phyloP scores from a whole-genome alignment of 495 filamentous ascomycete genomes.

The Penicillium simplicissimum region DNA sequence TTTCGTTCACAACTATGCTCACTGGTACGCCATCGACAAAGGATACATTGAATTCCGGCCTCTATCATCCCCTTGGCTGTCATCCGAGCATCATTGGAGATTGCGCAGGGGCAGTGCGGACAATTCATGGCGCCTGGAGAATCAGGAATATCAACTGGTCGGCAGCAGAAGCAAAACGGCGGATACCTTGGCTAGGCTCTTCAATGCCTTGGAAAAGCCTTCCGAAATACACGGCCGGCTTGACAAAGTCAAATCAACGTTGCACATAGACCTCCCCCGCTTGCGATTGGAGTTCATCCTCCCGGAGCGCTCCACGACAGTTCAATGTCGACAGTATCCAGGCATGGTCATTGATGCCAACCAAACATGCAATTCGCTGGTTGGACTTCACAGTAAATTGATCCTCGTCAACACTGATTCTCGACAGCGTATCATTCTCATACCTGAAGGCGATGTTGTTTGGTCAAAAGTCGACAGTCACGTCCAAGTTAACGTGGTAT shows the following conservation, averaged over 20 bases:
- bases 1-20: background rate
- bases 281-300: conserved; percentile 52
- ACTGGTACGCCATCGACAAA: background rate
- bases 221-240: conserved; percentile 35
- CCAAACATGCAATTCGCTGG: conserved; percentile 53
- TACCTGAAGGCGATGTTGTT: conserved; percentile 45
- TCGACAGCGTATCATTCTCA: conserved; percentile 42
- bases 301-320: conserved; percentile 18
- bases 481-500: conserved; percentile 41
- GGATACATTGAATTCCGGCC: conserved; percentile 52
- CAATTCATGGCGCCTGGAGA: conserved; percentile 11
- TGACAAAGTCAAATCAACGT: conserved; percentile 3
- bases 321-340: conserved; percentile 55
- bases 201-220: conserved; percentile 34
- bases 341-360: conserved; percentile 53
- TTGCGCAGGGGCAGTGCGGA: conserved; percentile 9
- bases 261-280: conserved; percentile 50
- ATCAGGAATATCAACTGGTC: conserved; percentile 17
- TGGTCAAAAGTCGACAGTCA: conserved; percentile 29
- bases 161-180: conserved; percentile 35
- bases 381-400: conserved; percentile 56
- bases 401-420: conserved; percentile 38
- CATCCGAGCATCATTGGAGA: conserved; percentile 31
- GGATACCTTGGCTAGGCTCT: conserved; percentile 32
- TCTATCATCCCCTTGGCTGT: conserved; percentile 41